Conservation (phyloP, 805 yeast genomes). For the Metschnikowia sp. region DNA sequence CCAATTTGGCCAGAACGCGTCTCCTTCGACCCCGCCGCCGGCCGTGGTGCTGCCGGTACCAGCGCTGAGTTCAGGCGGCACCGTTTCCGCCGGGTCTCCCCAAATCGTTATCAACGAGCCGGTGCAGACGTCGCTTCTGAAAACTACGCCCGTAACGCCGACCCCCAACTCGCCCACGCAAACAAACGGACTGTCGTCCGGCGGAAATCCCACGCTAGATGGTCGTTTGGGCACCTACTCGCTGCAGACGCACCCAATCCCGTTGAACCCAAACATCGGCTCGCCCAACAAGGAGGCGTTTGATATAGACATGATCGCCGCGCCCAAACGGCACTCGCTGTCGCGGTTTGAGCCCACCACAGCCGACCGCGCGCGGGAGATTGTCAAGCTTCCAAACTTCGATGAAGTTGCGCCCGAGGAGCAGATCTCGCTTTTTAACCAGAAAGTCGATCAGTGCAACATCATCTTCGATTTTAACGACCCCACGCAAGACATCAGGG, state of each 20-base stretch:
- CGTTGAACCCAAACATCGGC: conserved; percentile 54
- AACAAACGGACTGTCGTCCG: conserved; percentile 1
- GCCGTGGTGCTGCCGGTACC: background rate
- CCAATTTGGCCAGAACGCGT: conserved; percentile 5
- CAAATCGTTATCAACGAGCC: conserved; percentile 20
- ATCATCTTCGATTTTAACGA: conserved; percentile 92
- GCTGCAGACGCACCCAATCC: conserved; percentile 34
- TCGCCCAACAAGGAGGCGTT: conserved; percentile 63
- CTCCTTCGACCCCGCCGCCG: conserved; percentile 10
- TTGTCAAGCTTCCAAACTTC: conserved; percentile 77
- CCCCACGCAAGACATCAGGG: conserved; percentile 86
- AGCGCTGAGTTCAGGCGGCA: background rate
- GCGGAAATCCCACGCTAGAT: conserved; percentile 10
- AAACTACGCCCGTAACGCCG: conserved; percentile 18
- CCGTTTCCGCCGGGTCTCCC: conserved; percentile 11
- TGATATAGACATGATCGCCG: conserved; percentile 72
- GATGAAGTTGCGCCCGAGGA: conserved; percentile 83
- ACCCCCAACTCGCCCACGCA: conserved; percentile 16
- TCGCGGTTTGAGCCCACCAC: conserved; percentile 82
- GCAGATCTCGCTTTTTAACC: conserved; percentile 72
- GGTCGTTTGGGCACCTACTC: conserved; percentile 17
- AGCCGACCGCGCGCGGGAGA: conserved; percentile 37
- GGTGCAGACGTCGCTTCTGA: conserved; percentile 13
- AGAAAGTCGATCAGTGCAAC: conserved; percentile 92
- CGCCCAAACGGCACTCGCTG: conserved; percentile 88